Conservation (phyloP, 164 flowering plant genomes). For the Umbellularia californica region DNA sequence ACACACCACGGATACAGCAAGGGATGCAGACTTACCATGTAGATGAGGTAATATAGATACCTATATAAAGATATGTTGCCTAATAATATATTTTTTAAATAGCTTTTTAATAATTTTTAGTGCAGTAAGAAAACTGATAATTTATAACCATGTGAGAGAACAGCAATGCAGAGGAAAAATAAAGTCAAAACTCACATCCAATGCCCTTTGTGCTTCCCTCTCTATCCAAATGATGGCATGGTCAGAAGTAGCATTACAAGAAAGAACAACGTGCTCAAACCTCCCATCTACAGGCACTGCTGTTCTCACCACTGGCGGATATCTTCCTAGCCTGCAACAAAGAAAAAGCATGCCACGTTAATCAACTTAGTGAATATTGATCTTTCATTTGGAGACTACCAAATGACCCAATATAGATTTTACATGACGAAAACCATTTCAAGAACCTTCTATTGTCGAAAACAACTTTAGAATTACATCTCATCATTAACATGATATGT, state of each 20-base stretch:
- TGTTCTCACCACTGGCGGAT: constrained; percentile 61
- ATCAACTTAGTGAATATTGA: neutral
- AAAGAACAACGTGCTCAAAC: constrained; percentile 63
- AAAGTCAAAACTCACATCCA: constrained; percentile 46
- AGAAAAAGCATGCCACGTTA: neutral
- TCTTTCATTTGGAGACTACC: neutral
- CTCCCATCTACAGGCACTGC: constrained; percentile 82
- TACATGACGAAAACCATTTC: neutral
- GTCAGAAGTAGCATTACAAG: constrained; percentile 66
- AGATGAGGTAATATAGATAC: too few species aligned
- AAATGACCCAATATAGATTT: neutral
- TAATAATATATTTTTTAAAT: too few species aligned
- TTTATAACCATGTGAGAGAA: neutral
- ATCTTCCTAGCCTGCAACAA: constrained; percentile 53
- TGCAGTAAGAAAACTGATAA: too few species aligned
- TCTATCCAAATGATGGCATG: constrained; percentile 69
- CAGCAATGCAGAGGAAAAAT: neutral
- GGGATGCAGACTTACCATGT: too few species aligned
- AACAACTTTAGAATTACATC: neutral
- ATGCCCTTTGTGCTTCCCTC: constrained; percentile 61
- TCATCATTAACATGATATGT: neutral
- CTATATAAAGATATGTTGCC: too few species aligned
- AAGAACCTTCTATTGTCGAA: neutral
- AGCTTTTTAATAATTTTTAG: too few species aligned
- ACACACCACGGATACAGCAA: too few species aligned